phyloP scores from a whole-genome alignment of 139 green algal genomes.

The Chloropicon primus region DNA sequence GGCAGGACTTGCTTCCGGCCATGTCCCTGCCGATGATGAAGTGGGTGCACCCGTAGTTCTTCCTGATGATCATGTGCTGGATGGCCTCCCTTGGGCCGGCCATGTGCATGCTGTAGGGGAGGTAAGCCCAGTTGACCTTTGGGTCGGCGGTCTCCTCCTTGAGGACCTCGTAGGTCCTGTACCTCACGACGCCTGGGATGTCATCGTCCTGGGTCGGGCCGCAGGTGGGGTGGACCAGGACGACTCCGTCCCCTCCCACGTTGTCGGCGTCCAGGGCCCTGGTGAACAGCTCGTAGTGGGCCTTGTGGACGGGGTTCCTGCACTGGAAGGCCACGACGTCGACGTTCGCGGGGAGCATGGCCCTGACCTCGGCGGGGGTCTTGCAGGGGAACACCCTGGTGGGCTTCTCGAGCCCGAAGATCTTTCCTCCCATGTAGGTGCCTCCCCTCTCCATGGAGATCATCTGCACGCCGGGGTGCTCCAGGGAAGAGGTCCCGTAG shows the following conservation, averaged over 20 bases:
- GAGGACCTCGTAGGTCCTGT: constrained; percentile 70
- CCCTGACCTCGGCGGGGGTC: constrained; percentile 43
- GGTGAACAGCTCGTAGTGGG: constrained; percentile 84
- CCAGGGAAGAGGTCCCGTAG: constrained; percentile 65
- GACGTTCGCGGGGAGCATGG: constrained; percentile 36
- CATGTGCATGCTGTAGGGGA: constrained; percentile 89
- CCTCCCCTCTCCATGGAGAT: constrained; percentile 67
- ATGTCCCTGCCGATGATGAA: constrained; percentile 87
- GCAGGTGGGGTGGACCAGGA: constrained; percentile 71
- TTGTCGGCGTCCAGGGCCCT: constrained; percentile 59
- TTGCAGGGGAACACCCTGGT: constrained; percentile 51
- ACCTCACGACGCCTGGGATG: constrained; percentile 84
- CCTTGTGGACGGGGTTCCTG: constrained; percentile 68
- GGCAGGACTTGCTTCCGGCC: constrained; percentile 63
- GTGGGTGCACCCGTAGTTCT: constrained; percentile 83
- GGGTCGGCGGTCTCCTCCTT: constrained; percentile 61
- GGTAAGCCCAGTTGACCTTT: constrained; percentile 59
- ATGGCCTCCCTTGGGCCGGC: constrained; percentile 72
- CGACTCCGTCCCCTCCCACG: constrained; percentile 46
- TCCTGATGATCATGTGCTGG: constrained; percentile 87
- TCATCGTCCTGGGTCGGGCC: constrained; percentile 88
- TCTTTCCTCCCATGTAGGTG: constrained; percentile 51
- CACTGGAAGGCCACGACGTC: constrained; percentile 73
- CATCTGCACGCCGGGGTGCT: constrained; percentile 74
- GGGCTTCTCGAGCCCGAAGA: constrained; percentile 21